Evolutionary conservation across 495 filamentous ascomycete genomes (phyloP).

Genomic region (Hypoxylon subgilvum): DNA sequence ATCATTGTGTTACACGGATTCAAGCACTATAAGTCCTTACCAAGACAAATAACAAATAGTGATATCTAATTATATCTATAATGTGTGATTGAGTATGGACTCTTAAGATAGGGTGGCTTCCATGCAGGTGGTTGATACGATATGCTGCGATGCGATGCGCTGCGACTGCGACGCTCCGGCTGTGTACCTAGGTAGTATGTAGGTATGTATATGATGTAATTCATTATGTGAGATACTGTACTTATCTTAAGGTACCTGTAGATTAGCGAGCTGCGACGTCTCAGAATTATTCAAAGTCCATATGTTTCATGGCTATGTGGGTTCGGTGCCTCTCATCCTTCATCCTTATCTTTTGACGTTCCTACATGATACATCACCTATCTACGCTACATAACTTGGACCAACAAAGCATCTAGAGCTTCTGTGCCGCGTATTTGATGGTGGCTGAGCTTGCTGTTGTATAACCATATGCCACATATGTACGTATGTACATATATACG

Average conservation of each 20-base stretch:
- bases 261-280: slow-evolving; percentile 10
- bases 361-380: not conserved
- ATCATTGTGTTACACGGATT: slow-evolving; percentile 21
- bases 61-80: too few species aligned
- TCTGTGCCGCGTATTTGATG: slow-evolving; percentile 6
- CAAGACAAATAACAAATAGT: not conserved
- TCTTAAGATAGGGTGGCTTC: too few species aligned
- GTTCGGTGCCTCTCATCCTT: too few species aligned
- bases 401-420: not conserved
- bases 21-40: not conserved
- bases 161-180: too few species aligned
- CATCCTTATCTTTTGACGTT: not conserved
- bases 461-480: not conserved
- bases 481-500: not conserved
- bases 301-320: slow-evolving; percentile 14
- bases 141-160: too few species aligned
- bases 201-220: slow-evolving; percentile 12
- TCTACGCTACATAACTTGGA: not conserved
- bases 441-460: slow-evolving; percentile 20
- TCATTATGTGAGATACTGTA: slow-evolving; percentile 3
- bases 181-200: not conserved
- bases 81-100: too few species aligned
- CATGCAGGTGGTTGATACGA: too few species aligned
- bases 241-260: slow-evolving; percentile 1
- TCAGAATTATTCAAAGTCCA: slow-evolving; percentile 7